phyloP scores from a whole-genome alignment of 805 yeast species.

The Cyberlindnera euphorbiiphila region DNA sequence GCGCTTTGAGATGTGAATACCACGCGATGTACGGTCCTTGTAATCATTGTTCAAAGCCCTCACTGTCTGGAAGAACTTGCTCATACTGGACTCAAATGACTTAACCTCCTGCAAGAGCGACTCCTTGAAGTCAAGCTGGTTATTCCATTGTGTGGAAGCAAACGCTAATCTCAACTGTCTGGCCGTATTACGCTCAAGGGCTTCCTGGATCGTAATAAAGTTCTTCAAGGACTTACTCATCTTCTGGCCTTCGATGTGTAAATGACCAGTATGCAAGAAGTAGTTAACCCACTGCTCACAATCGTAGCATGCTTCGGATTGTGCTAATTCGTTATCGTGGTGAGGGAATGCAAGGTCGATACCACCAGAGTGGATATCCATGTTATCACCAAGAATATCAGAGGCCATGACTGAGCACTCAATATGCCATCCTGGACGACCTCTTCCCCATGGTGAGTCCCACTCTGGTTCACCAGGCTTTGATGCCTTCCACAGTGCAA shows the following conservation, averaged over 20 bases:
- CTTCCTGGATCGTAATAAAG: conserved; percentile 92
- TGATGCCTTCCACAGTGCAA: conserved; percentile 95
- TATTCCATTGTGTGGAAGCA: conserved; percentile 90
- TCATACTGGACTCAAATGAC: conserved; percentile 66
- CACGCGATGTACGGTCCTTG: conserved; percentile 44
- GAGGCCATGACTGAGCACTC: conserved; percentile 99
- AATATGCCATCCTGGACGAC: conserved; percentile 99
- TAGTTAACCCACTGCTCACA: conserved; percentile 95
- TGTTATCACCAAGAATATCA: conserved; percentile 72
- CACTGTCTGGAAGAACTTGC: conserved; percentile 83
- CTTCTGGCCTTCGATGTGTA: conserved; percentile 97
- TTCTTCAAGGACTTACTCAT: conserved; percentile 95
- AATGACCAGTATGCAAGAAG: conserved; percentile 94
- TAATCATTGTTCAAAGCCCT: conserved; percentile 75
- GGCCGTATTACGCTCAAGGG: conserved; percentile 62
- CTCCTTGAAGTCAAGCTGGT: conserved; percentile 88
- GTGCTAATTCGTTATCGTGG: conserved; percentile 98
- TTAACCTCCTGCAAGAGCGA: conserved; percentile 71
- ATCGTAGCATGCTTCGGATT: conserved; percentile 88
- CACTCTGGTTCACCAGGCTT: conserved; percentile 97
- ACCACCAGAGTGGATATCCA: conserved; percentile 97
- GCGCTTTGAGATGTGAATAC: conserved; percentile 59
- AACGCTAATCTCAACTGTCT: conserved; percentile 90
- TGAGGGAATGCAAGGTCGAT: conserved; percentile 97
- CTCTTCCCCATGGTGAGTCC: conserved; percentile 95